Evolutionary conservation across 768 basidiomycete species (phyloP), one percentile per base, ranked within the genome.

Genomic region (Boletellus sp.): DNA sequence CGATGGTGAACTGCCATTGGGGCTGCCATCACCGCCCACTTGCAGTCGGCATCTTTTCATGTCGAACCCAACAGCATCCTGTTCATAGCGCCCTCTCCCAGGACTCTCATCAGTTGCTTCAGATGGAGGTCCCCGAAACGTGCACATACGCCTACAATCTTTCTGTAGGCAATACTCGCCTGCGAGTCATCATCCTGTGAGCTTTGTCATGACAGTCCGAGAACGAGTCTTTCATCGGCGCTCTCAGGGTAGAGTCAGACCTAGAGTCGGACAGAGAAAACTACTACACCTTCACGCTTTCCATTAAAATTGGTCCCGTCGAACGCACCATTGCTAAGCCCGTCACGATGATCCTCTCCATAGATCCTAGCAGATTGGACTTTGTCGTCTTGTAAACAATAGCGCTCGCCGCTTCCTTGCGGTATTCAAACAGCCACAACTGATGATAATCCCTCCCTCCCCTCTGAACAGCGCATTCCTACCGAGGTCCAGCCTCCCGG

Each of bases 331-430:
- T 85, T 16, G 71, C 77, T 43, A 73, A 76, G 31, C 75, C 83
- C 1, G 56, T 74, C 15, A 66, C 69, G 26, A 66, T 81, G 51
- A 73, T 61, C 34, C 67, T 85, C 20, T 57, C 60, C 10, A 67
- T 83, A 23, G 78, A 85, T 53, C 83, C 83, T 4, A 70, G 78
- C 34, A 64, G 54, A 33, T 70, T 86, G 11, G 73, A 81, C 31
- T 86, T 85, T 56, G 71, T 75, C 23, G 79, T 85, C 17, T 85
- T 85, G 84, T 85, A 57, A 60, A 73, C 71, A 20, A 1, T 16
- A 1, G n/a, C 8, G 10, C n/a, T 6, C 10, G 10, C 20, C 6
- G 17, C 8, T 3, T 8, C 22, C 12, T 22, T 12, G n/a, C 34
- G 3, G 24, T 34, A 13, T 12, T n/a, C n/a, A n/a, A n/a, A n/a